Evolutionary conservation across 805 yeast species (phyloP), one percentile per base, ranked within the genome.

Genomic region (Ogataea ganodermae): DNA sequence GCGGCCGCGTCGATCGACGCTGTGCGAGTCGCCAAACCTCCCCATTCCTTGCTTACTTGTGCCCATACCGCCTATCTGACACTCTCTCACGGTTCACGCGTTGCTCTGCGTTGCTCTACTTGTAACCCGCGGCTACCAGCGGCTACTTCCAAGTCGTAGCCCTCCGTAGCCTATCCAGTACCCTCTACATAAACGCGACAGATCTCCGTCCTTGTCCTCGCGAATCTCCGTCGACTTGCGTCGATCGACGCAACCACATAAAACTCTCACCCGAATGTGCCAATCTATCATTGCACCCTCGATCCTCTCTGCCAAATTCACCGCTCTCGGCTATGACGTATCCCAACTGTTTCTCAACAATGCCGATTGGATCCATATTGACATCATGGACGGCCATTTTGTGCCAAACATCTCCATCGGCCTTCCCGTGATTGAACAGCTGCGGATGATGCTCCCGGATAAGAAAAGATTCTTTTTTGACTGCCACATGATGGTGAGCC

Each of bases 361-460:
- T 21, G 95, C 97, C 20, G 96, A 92, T 62, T 94, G 99, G 99
- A 82, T 94, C 52, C 99, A 94, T 68, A 83, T 94, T 42, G 99
- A 94, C 68, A 92, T 94, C 40, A 94, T 94, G 99, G 99, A 94
- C 66, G 98, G 99, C 40, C 90, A 92, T 69, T 94, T 94, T 66
- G 99, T 94, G 42, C 99, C 98, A 56, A 94, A 94, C 71, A 86
- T 94, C 55, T 85, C 97, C 1, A 74, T 94, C 59, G 99, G 99
- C 22, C 89, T 95, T 30, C 96, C 58, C 13, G 51, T 54, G 18
- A 51, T 54, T 26, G 42, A 46, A 18, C 54, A 52, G 27, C 45
- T 54, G 21, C 49, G 58, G 18, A 28, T 37, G 4, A 9, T 51
- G 36, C 43, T 51, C 10, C 49, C 97, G 44, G 43, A 51, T 31